Conservation (phyloP, 75 land plant species). For the Selaginella moellendorffii region DNA sequence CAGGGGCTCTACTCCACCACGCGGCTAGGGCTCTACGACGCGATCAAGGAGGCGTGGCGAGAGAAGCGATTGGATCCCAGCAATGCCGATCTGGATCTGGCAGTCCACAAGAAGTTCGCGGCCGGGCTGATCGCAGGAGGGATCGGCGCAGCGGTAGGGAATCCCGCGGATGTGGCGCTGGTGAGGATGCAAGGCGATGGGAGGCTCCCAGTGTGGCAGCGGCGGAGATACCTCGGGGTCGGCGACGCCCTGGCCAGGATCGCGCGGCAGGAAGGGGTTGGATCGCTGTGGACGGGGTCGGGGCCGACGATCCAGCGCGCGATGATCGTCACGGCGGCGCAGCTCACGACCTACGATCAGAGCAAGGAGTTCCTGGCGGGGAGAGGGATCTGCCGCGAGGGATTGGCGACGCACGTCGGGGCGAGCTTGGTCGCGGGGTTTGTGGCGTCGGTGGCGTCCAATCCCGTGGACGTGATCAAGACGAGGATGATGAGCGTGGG, state of each 20-base stretch:
- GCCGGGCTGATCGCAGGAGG: conserved; percentile 22
- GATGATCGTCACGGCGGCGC: no score
- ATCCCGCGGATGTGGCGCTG: no score
- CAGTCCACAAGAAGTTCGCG: conserved; percentile 33
- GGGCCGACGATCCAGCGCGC: conserved; percentile 11
- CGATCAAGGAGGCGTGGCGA: no score
- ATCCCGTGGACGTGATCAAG: no score
- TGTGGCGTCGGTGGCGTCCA: conserved; percentile 67
- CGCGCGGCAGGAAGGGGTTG: not conserved
- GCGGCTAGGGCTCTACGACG: conserved; percentile 16
- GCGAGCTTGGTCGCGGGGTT: conserved; percentile 59
- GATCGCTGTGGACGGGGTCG: conserved; percentile 13
- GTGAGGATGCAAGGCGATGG: conserved; percentile 58
- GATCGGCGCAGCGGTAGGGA: conserved; percentile 12
- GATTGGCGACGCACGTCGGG: conserved; percentile 2
- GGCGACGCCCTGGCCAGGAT: conserved; percentile 2
- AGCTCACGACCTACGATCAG: conserved; percentile 13
- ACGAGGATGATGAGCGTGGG: conserved; percentile 68
- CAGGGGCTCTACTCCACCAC: conserved; percentile 17
- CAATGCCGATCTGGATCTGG: conserved; percentile 18
- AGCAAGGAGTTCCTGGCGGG: conserved; percentile 4
- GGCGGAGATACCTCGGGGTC: conserved; percentile 5
- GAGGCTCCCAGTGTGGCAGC: conserved; percentile 24
- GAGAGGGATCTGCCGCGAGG: not conserved
- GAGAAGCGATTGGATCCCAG: not conserved